Conservation (phyloP, 2,329 filamentous ascomycete species). For the Iodosphaeria phyllophila region DNA sequence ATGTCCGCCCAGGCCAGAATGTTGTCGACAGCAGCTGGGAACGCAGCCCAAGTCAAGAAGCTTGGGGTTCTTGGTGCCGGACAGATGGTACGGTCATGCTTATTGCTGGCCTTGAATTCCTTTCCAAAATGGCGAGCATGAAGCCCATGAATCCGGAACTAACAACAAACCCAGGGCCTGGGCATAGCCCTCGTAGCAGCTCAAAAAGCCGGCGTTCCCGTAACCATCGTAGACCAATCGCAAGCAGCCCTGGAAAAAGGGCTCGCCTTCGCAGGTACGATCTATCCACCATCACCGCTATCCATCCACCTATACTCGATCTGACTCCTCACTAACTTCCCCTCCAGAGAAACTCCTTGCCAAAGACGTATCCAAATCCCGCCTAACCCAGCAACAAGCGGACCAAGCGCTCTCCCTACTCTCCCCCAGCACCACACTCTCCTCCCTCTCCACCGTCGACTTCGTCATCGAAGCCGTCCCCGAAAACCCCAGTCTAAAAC, state of each 20-base stretch:
- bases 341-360: slow-evolving; percentile 70
- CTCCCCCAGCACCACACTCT: slow-evolving; percentile 50
- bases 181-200: slow-evolving; percentile 93
- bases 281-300: slow-evolving; percentile 3
- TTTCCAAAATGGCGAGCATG: too few relatives aligned
- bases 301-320: not conserved
- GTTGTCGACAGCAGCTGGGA: slow-evolving; percentile 37
- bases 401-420: slow-evolving; percentile 54
- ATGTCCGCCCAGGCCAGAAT: too few relatives aligned
- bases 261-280: slow-evolving; percentile 68
- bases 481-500: slow-evolving; percentile 76
- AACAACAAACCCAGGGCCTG: slow-evolving; percentile 44
- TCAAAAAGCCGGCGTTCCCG: slow-evolving; percentile 63
- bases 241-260: slow-evolving; percentile 78
- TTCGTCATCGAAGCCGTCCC: slow-evolving; percentile 97
- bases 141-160: slow-evolving; percentile 10
- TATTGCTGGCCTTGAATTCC: too few relatives aligned
- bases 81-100: slow-evolving; percentile 66
- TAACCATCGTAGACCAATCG: slow-evolving; percentile 70
- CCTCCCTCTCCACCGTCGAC: slow-evolving; percentile 66
- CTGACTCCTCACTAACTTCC: slow-evolving; percentile 1
- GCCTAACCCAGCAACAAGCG: slow-evolving; percentile 67
- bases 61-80: slow-evolving; percentile 87
- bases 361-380: slow-evolving; percentile 80
- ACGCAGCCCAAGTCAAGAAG: slow-evolving; percentile 59